Percentiles rank a stretch among this genome's conserved stretches.
Evolutionary conservation across 768 basidiomycete species (phyloP).

Genomic region (Termitomyces sp.): DNA sequence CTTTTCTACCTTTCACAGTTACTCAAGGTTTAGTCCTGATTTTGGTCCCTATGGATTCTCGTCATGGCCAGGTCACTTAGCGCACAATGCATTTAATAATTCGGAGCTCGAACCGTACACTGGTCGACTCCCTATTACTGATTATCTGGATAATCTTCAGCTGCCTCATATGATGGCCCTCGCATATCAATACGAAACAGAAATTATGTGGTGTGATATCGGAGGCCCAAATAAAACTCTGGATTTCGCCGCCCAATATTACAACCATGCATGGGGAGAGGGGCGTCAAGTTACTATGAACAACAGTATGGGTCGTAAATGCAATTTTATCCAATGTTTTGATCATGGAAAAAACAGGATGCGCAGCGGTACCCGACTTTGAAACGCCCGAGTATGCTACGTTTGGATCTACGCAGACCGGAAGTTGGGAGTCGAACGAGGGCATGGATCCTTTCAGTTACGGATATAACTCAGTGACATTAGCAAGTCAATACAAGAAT

Average conservation of each 20-base stretch:
- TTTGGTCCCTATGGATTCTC: conserved; percentile 47
- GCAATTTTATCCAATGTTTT: neutral
- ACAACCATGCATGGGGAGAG: conserved; percentile 35
- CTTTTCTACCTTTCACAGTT: neutral
- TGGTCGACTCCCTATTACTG: conserved; percentile 44
- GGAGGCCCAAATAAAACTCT: conserved; percentile 46
- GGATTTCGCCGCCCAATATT: conserved; percentile 43
- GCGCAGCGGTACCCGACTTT: conserved; percentile 49
- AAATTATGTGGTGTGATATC: conserved; percentile 66
- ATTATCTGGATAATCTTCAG: conserved; percentile 51
- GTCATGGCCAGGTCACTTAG: conserved; percentile 51
- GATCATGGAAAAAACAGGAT: conserved; percentile 31
- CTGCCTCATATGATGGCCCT: conserved; percentile 50
- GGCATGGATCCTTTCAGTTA: conserved; percentile 56
- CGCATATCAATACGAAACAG: conserved; percentile 42
- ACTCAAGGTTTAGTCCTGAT: conserved; percentile 50
- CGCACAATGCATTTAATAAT: conserved; percentile 46
- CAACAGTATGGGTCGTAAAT: conserved; percentile 22
- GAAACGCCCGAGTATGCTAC: conserved; percentile 53
- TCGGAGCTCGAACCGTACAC: conserved; percentile 52
- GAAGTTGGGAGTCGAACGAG: conserved; percentile 56
- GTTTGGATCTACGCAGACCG: conserved; percentile 43
- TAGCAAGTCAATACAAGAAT: conserved; percentile 43
- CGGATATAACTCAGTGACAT: conserved; percentile 43
- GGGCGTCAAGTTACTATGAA: conserved; percentile 47